These are phyloP conservation scores for Elsinoe arachidis DNA, from an alignment of 2,329 filamentous ascomycete species.

Conservation along the genomic window DNA sequence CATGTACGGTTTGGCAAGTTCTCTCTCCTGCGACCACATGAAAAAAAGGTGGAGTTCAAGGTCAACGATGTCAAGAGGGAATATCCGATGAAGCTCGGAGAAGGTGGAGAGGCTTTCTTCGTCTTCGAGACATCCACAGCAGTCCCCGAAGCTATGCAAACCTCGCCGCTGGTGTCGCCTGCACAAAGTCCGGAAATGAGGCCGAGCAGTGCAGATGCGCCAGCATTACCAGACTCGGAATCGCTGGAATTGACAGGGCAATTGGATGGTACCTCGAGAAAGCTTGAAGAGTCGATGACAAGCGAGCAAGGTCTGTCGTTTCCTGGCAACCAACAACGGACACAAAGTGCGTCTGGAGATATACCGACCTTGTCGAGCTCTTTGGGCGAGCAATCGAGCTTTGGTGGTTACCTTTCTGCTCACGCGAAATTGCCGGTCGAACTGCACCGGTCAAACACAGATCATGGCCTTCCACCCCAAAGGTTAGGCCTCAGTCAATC, in stretches of 20 bases:
- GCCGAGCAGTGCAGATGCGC: conserved; percentile 36
- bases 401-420: not conserved
- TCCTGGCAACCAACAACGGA: conserved; percentile 24
- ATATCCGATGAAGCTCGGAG: conserved; percentile 96
- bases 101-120: conserved; percentile 97
- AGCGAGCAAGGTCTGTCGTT: conserved; percentile 22
- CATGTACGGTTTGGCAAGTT: conserved; percentile 99
- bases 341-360: conserved; percentile 39
- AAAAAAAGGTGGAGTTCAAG: conserved; percentile 97
- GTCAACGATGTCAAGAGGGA: conserved; percentile 89
- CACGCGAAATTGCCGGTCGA: not conserved
- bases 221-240: conserved; percentile 58
- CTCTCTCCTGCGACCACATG: conserved; percentile 83
- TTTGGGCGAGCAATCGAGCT: not conserved
- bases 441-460: conserved; percentile 17
- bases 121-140: conserved; percentile 91
- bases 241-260: conserved; percentile 49
- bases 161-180: conserved; percentile 85
- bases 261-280: conserved; percentile 4
- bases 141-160: conserved; percentile 89
- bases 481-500: conserved; percentile 7
- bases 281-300: conserved; percentile 17
- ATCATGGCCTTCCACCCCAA: conserved; percentile 14
- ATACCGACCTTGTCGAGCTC: not conserved
- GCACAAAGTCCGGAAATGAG: conserved; percentile 69